Conservation (phyloP, 78 protist genomes). For the Mastigamoeba balamuthi region DNA sequence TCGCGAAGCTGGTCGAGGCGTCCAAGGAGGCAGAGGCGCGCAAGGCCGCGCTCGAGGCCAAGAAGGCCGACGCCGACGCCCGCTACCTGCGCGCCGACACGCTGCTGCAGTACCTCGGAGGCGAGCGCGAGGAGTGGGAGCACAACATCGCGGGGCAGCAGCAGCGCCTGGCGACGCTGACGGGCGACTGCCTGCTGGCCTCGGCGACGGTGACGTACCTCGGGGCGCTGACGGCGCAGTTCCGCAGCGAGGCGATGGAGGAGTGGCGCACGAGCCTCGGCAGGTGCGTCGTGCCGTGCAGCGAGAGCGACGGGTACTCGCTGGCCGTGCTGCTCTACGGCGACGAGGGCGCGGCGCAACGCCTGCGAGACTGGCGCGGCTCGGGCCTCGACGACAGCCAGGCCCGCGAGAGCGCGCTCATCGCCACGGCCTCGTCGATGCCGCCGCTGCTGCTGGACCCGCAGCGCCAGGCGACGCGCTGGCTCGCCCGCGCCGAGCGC, state of each 20-base stretch:
- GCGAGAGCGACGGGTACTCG: not conserved
- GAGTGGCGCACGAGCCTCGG: not conserved
- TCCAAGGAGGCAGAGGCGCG: not conserved
- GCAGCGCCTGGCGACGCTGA: not conserved
- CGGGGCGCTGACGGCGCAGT: constrained; percentile 66
- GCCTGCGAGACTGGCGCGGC: too few species aligned
- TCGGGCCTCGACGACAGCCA: too few species aligned
- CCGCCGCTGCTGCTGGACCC: constrained; percentile 89
- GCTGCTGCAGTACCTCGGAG: constrained; percentile 42
- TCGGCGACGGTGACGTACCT: constrained; percentile 67
- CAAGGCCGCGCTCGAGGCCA: constrained; percentile 21
- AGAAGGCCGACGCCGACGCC: constrained; percentile 7
- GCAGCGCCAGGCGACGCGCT: constrained; percentile 78
- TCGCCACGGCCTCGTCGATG: too few species aligned
- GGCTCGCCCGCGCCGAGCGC: too few species aligned
- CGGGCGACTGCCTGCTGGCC: constrained; percentile 63
- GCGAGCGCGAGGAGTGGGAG: constrained; percentile 55
- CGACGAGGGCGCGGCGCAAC: too few species aligned
- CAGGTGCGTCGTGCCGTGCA: not conserved
- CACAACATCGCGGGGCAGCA: constrained; percentile 1
- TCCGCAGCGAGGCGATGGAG: not conserved
- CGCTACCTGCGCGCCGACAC: constrained; percentile 63
- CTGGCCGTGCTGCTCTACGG: not conserved
- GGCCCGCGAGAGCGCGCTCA: constrained; percentile 7
- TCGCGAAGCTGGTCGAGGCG: constrained; percentile 4